Evolutionary conservation across 441 rosid genomes (phyloP).

Genomic region (Eutrema salsugineum): DNA sequence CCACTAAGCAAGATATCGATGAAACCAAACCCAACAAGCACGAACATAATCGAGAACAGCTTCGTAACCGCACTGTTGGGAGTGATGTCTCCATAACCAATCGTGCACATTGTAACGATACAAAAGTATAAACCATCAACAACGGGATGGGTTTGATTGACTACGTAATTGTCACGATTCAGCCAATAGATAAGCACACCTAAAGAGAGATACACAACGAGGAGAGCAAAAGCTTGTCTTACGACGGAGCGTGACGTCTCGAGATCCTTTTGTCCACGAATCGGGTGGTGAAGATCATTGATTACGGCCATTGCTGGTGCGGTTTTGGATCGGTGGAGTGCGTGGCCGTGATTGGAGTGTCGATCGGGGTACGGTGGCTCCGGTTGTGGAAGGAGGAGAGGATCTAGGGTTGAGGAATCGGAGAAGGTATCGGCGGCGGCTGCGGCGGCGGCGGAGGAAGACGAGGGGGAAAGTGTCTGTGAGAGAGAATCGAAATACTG

Average conservation of each 20-base stretch:
- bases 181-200: constrained; percentile 79
- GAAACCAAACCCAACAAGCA: constrained; percentile 86
- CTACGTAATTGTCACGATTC: constrained; percentile 54
- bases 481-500: constrained; percentile 48
- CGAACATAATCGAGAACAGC: constrained; percentile 82
- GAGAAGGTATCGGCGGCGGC: constrained; percentile 20
- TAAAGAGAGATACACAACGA: constrained; percentile 61
- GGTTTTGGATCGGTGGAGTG: constrained; percentile 65
- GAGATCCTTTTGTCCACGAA: constrained; percentile 38
- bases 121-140: constrained; percentile 93
- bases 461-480: constrained; percentile 27
- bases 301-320: constrained; percentile 79
- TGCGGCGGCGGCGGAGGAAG: constrained; percentile 12
- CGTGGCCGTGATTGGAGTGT: constrained; percentile 32
- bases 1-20: constrained; percentile 79
- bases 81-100: constrained; percentile 93
- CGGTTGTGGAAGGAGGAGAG: constrained; percentile 19
- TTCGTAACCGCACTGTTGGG: constrained; percentile 70
- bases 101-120: constrained; percentile 95
- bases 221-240: constrained; percentile 54
- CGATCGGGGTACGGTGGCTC: constrained; percentile 42
- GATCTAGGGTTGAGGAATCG: constrained; percentile 15
- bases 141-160: constrained; percentile 72
- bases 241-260: constrained; percentile 38
- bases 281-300: constrained; percentile 39